A percentile compares a stretch with the other conserved stretches of the same genome.
These are phyloP conservation scores for Paramecium caudatum DNA, from an alignment of 73 alveolate species.

Conservation along the genomic window DNA sequence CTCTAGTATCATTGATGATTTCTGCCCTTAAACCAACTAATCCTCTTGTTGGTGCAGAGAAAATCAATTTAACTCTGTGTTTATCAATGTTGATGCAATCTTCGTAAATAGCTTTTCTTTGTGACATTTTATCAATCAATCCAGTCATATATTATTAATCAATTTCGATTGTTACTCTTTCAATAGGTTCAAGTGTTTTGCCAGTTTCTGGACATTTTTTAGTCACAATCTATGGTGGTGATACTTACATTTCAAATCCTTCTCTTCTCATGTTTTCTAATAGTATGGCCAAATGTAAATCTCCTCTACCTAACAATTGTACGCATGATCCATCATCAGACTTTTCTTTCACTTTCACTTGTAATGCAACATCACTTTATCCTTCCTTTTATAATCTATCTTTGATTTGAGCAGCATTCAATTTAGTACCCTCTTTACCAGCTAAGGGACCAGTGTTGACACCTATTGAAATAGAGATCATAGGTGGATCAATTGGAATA, in stretches of 20 bases:
- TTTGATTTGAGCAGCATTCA: constrained; percentile 77
- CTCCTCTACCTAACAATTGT: constrained; percentile 91
- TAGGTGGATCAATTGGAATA: constrained; percentile 91
- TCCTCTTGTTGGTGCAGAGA: constrained; percentile 92
- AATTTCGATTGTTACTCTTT: constrained; percentile 84
- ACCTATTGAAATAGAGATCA: constrained; percentile 80
- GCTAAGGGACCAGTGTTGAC: constrained; percentile 88
- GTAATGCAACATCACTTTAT: constrained; percentile 87
- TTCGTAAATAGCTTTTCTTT: constrained; percentile 83
- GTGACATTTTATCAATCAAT: constrained; percentile 82
- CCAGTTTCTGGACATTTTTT: constrained; percentile 75
- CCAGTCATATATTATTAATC: constrained; percentile 76
- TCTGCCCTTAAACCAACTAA: constrained; percentile 90
- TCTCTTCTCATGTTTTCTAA: constrained; percentile 94
- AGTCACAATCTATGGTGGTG: constrained; percentile 88
- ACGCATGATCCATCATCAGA: constrained; percentile 72
- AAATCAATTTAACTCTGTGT: constrained; percentile 73
- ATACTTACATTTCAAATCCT: constrained; percentile 90
- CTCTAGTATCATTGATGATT: constrained; percentile 87
- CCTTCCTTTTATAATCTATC: constrained; percentile 87
- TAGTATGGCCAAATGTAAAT: constrained; percentile 88
- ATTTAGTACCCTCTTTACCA: constrained; percentile 87
- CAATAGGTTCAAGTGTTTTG: constrained; percentile 88
- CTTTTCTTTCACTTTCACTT: constrained; percentile 65
- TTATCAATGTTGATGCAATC: constrained; percentile 74